Evolutionary conservation across 2,329 filamentous ascomycete species (phyloP).

Genomic region (Hymenoscyphus infarciens): DNA sequence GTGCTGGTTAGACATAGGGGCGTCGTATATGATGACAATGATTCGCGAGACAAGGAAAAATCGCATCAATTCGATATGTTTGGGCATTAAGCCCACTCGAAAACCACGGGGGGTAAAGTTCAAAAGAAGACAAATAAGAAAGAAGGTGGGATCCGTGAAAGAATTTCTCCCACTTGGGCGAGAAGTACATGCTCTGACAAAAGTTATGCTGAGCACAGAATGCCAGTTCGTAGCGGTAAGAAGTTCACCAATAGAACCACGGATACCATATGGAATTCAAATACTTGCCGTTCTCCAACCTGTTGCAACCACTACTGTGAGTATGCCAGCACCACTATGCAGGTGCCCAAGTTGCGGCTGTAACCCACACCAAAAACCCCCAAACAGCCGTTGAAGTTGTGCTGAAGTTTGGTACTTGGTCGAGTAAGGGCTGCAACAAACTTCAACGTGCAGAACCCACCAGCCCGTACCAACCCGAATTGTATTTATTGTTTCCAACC

Average conservation of each 20-base stretch:
- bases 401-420: background rate
- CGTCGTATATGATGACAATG: background rate
- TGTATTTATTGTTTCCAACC: too few species aligned
- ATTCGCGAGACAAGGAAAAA: too few species aligned
- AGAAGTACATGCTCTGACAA: background rate
- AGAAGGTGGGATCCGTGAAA: background rate
- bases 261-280: background rate
- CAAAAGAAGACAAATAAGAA: background rate
- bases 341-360: background rate
- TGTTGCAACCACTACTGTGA: background rate
- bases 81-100: background rate
- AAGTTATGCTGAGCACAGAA: background rate
- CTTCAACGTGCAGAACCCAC: background rate
- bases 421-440: background rate
- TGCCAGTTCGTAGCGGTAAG: background rate
- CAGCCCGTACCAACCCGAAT: background rate
- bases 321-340: too few species aligned
- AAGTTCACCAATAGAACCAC: background rate
- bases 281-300: background rate
- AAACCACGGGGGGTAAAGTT: background rate
- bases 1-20: too few species aligned
- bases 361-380: too few species aligned
- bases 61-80: background rate
- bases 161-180: background rate
- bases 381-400: too few species aligned